Conservation (phyloP, 2,329 filamentous ascomycete genomes). For the Fusarium bulbicola region DNA sequence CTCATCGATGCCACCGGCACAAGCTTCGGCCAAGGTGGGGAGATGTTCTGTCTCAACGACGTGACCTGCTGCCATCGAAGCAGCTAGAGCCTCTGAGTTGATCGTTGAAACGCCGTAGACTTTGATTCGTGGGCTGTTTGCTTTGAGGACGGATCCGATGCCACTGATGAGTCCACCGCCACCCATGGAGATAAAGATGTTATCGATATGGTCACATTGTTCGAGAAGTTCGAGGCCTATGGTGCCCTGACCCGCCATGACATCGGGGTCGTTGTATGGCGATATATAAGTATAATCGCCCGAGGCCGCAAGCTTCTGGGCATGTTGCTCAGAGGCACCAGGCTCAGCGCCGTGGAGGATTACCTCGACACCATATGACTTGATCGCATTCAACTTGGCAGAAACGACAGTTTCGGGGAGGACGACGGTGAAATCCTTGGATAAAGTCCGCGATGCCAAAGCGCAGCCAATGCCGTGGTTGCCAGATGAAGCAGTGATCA, state of each 20-base stretch:
- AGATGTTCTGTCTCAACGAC: neutral
- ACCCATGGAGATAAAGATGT: neutral
- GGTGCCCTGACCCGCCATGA: neutral
- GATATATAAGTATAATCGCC: neutral
- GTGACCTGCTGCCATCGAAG: neutral
- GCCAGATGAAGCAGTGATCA: neutral
- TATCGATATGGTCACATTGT: neutral
- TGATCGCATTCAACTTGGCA: neutral
- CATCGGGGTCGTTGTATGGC: neutral
- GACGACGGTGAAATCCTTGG: neutral
- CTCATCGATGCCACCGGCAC: neutral
- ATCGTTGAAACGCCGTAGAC: neutral
- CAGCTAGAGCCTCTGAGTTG: neutral
- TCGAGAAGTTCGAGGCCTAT: neutral
- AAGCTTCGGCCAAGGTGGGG: neutral
- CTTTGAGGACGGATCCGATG: neutral
- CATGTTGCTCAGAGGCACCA: neutral
- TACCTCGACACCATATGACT: neutral
- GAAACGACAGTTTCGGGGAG: neutral
- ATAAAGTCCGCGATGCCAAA: neutral
- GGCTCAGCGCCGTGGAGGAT: neutral
- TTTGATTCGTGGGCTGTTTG: neutral
- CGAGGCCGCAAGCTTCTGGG: neutral
- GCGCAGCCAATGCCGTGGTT: neutral
- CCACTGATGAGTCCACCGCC: neutral